Percentiles rank a stretch among this genome's conserved stretches.
phyloP scores from a whole-genome alignment of 371 early-diverging fungal genomes.

The Rhizopus arrhizus region DNA sequence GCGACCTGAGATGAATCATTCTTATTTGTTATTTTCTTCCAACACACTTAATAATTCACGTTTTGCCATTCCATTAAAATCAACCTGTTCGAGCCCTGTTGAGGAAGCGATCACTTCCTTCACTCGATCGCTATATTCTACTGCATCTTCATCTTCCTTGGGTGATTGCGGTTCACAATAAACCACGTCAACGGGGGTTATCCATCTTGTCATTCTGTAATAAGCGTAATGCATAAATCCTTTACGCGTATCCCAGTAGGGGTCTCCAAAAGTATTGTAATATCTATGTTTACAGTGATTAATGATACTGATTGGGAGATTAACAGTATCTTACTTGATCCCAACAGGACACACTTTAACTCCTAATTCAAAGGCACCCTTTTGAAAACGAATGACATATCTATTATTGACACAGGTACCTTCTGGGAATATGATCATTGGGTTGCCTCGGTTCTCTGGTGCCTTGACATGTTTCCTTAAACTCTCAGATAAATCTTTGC shows the following conservation, averaged over 20 bases:
- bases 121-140: constrained; percentile 32
- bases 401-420: constrained; percentile 89
- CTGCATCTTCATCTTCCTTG: constrained; percentile 23
- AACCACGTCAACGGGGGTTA: constrained; percentile 37
- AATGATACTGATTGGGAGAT: neutral
- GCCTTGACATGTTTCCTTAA: constrained; percentile 41
- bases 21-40: neutral
- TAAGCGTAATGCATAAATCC: constrained; percentile 50
- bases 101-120: constrained; percentile 31
- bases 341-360: constrained; percentile 54
- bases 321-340: constrained; percentile 32
- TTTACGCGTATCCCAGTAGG: constrained; percentile 54
- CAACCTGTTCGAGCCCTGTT: constrained; percentile 31
- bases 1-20: too few species aligned
- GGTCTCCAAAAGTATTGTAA: constrained; percentile 36
- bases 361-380: constrained; percentile 85
- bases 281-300: constrained; percentile 25
- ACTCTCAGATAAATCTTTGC: constrained; percentile 47
- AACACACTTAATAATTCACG: constrained; percentile 32
- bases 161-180: constrained; percentile 33
- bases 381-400: constrained; percentile 83
- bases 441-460: constrained; percentile 41
- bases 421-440: constrained; percentile 86
- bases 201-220: constrained; percentile 52
- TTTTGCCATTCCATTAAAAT: constrained; percentile 52